Percentiles rank a stretch among this genome's conserved stretches.
Conservation (phyloP, 306 rosid genomes). For the Alnus rubra region DNA sequence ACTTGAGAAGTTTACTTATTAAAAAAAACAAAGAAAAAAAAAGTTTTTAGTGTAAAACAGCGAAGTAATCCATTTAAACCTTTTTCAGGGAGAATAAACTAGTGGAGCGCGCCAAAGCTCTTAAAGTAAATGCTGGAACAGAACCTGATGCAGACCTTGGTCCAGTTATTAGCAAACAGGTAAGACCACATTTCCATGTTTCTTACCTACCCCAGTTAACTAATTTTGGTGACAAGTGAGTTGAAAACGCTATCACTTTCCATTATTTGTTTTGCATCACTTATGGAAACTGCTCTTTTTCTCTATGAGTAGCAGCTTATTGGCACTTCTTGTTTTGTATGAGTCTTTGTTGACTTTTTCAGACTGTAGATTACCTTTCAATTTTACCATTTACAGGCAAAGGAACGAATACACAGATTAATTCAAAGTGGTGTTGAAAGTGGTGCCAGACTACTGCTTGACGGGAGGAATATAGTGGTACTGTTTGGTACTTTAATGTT, state of each 20-base stretch:
- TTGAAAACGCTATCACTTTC: not conserved
- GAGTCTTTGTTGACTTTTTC: not conserved
- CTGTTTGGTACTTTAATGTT: constrained; percentile 16
- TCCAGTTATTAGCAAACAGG: constrained; percentile 96
- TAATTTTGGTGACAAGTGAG: not conserved
- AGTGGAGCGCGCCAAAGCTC: constrained; percentile 62
- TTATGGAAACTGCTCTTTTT: not conserved
- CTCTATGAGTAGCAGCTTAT: not conserved
- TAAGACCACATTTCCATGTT: constrained; percentile 15
- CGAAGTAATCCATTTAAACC: constrained; percentile 1
- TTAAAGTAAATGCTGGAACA: constrained; percentile 79
- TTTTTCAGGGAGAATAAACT: constrained; percentile 69
- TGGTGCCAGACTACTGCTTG: constrained; percentile 79
- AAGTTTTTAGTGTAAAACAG: not conserved
- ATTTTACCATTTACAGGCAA: constrained; percentile 53
- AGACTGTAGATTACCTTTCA: constrained; percentile 17
- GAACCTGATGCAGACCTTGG: constrained; percentile 96
- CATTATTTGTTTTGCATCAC: not conserved
- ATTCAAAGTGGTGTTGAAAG: constrained; percentile 80
- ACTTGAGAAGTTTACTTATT: not conserved
- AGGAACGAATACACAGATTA: constrained; percentile 76
- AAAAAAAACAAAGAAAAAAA: too few species aligned
- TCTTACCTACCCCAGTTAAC: constrained; percentile 9
- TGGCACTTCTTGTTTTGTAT: not conserved
- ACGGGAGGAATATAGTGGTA: constrained; percentile 89